Conservation (phyloP, 768 basidiomycete species). For the Lentinula sp. region DNA sequence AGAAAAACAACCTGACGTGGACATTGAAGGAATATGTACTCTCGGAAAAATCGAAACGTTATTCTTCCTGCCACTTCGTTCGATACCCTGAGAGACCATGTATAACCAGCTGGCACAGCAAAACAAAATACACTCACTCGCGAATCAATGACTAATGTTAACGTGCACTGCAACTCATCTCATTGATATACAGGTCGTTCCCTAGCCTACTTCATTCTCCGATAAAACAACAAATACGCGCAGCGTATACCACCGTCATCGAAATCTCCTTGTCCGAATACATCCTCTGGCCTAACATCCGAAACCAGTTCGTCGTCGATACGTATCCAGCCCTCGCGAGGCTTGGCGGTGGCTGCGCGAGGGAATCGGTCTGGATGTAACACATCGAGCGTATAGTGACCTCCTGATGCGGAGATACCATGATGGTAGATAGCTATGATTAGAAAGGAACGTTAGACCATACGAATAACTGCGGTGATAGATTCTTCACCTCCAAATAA, state of each 20-base stretch:
- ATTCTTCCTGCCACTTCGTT: too few relatives aligned
- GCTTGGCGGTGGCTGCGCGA: constrained; percentile 20
- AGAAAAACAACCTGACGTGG: neutral
- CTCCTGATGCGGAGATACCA: constrained; percentile 82
- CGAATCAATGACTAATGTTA: neutral
- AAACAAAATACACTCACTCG: neutral
- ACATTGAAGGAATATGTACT: neutral
- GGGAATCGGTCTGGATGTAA: constrained; percentile 65
- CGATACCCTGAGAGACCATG: too few relatives aligned
- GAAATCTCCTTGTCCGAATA: constrained; percentile 47
- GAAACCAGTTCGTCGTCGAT: constrained; percentile 90
- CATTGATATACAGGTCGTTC: neutral
- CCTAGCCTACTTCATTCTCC: constrained; percentile 37
- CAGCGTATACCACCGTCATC: constrained; percentile 55
- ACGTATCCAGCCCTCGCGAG: constrained; percentile 78
- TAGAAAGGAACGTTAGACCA: neutral
- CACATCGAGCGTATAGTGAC: constrained; percentile 93
- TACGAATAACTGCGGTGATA: neutral
- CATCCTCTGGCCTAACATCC: constrained; percentile 66
- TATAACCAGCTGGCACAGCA: too few relatives aligned
- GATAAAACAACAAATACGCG: constrained; percentile 87
- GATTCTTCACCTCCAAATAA: constrained; percentile 69
- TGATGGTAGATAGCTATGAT: constrained; percentile 84
- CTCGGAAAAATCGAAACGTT: too few relatives aligned
- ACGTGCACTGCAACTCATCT: neutral